Percentiles rank a stretch among this genome's conserved stretches.
Evolutionary conservation across 1,139 yeast genomes (phyloP).

Genomic region (Pichia inconspicua): DNA sequence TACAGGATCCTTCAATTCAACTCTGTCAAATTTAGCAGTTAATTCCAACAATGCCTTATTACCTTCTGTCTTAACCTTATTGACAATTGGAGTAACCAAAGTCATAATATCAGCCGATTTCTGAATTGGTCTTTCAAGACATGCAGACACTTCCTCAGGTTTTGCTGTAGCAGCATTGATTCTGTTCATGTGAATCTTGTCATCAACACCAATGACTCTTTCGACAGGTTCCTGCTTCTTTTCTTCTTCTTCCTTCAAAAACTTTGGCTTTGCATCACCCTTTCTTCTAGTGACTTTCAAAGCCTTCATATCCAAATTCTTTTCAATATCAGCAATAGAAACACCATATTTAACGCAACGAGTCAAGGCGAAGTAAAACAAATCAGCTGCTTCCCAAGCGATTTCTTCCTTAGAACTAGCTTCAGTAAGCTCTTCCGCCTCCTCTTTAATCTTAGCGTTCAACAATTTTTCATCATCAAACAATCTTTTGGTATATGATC

Average conservation of each 20-base stretch:
- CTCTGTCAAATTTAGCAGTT: conserved; percentile 88
- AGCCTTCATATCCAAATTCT: conserved; percentile 74
- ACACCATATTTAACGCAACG: conserved; percentile 82
- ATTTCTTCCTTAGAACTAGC: conserved; percentile 65
- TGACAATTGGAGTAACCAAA: conserved; percentile 82
- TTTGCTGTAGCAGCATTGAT: conserved; percentile 43
- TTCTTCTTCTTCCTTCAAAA: conserved; percentile 32
- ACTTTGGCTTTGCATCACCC: conserved; percentile 91
- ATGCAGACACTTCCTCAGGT: conserved; percentile 41
- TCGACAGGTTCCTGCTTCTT: conserved; percentile 15
- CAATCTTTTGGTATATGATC: conserved; percentile 85
- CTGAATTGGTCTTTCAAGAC: conserved; percentile 83
- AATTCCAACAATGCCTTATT: conserved; percentile 80
- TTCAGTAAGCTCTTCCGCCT: conserved; percentile 90
- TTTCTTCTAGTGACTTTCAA: conserved; percentile 84
- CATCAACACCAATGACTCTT: conserved; percentile 26
- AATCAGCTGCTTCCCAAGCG: conserved; percentile 97
- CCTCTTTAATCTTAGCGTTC: conserved; percentile 86
- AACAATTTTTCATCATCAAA: conserved; percentile 70
- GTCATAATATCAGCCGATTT: conserved; percentile 87
- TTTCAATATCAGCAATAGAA: conserved; percentile 69
- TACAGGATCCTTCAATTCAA: conserved; percentile 60
- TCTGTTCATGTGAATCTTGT: conserved; percentile 53
- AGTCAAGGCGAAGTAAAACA: conserved; percentile 83
- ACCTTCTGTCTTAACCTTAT: conserved; percentile 68